phyloP scores from a whole-genome alignment of 352 stramenopile genomes.

The Globisporangium nunn region DNA sequence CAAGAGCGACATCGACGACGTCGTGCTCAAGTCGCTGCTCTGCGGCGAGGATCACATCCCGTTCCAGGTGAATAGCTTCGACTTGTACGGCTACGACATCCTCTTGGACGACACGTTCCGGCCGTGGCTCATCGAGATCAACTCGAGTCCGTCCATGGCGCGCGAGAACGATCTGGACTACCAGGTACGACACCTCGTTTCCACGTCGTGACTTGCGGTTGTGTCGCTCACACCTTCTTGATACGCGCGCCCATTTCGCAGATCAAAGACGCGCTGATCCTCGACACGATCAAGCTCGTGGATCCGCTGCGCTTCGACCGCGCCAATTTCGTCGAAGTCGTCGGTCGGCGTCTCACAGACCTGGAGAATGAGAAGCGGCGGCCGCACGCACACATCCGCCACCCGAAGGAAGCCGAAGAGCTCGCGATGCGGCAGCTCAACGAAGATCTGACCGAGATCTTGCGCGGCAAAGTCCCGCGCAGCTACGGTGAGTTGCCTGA shows the following conservation, averaged over 20 bases:
- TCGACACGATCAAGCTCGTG: constrained; percentile 84
- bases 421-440: constrained; percentile 43
- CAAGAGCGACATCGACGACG: constrained; percentile 57
- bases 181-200: constrained; percentile 14
- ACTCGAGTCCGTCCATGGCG: constrained; percentile 90
- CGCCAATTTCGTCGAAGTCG: constrained; percentile 51
- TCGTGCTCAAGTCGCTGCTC: constrained; percentile 87
- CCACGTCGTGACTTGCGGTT: background rate
- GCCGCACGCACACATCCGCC: constrained; percentile 42
- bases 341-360: constrained; percentile 52
- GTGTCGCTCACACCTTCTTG: background rate
- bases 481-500: constrained; percentile 58
- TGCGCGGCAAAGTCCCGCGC: constrained; percentile 41
- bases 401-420: constrained; percentile 48
- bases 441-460: constrained; percentile 63
- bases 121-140: constrained; percentile 95
- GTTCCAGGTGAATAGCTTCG: constrained; percentile 90
- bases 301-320: constrained; percentile 81
- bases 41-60: constrained; percentile 87
- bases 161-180: constrained; percentile 84
- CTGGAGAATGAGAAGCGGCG: constrained; percentile 47
- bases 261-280: constrained; percentile 88
- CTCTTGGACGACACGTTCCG: constrained; percentile 86
- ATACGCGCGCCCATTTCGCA: background rate
- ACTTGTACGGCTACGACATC: constrained; percentile 94